Conservation (phyloP, 2,329 filamentous ascomycete genomes). For the Acrodontium crateriforme region DNA sequence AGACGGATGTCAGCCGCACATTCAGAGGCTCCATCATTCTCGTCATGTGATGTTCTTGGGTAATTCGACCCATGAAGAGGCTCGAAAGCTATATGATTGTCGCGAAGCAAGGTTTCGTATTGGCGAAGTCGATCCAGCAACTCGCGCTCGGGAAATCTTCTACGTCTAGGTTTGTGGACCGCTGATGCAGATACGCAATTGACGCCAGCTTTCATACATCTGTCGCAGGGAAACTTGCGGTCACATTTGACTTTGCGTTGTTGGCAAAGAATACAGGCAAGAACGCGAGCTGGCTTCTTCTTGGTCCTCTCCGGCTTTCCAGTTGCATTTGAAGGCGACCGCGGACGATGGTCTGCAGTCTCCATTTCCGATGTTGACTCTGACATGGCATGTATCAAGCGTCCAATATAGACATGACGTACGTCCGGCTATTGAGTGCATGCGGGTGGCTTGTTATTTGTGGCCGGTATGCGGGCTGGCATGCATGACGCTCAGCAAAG, state of each 20-base stretch:
- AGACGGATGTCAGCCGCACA: too few relatives aligned
- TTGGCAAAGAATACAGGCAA: slow-evolving; percentile 57
- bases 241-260: slow-evolving; percentile 59
- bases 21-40: slow-evolving; percentile 15
- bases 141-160: slow-evolving; percentile 54
- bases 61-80: slow-evolving; percentile 29
- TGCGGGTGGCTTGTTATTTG: too few relatives aligned
- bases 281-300: too few relatives aligned
- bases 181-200: slow-evolving; percentile 37
- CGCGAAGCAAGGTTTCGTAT: slow-evolving; percentile 52
- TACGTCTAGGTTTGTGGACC: slow-evolving; percentile 42
- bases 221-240: slow-evolving; percentile 57
- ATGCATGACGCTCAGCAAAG: too few relatives aligned
- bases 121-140: slow-evolving; percentile 54
- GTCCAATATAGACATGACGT: too few relatives aligned
- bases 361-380: too few relatives aligned
- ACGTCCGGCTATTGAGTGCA: too few relatives aligned
- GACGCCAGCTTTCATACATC: slow-evolving; percentile 49
- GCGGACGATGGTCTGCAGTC: too few relatives aligned
- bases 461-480: too few relatives aligned
- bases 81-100: slow-evolving; percentile 57
- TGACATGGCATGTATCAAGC: too few relatives aligned
- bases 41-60: slow-evolving; percentile 3
- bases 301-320: too few relatives aligned
- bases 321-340: too few relatives aligned